These are phyloP conservation scores for Tylopilus balloui DNA, from an alignment of 768 basidiomycete genomes.

Conservation along the genomic window DNA sequence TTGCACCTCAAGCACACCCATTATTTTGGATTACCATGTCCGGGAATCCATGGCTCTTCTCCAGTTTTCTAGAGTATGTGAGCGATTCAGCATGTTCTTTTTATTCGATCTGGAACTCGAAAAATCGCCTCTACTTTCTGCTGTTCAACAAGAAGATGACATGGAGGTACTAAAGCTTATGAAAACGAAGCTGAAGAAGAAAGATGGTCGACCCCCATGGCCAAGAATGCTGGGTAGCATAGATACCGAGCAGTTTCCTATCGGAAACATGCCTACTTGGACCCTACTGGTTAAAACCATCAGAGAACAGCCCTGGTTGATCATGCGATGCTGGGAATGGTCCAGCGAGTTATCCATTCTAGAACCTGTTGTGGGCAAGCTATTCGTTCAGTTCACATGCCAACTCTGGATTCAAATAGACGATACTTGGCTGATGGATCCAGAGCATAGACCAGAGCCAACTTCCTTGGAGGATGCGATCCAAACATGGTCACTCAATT, in stretches of 20 bases:
- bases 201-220: background rate
- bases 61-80: background rate
- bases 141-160: constrained; percentile 2
- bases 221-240: background rate
- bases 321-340: background rate
- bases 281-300: background rate
- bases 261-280: background rate
- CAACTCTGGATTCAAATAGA: background rate
- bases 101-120: background rate
- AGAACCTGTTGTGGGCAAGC: background rate
- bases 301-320: background rate
- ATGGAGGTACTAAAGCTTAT: background rate
- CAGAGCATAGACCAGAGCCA: background rate
- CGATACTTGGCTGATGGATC: background rate
- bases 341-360: background rate
- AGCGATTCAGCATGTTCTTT: constrained; percentile 8
- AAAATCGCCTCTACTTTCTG: background rate
- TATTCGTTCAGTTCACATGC: background rate
- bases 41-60: constrained; percentile 10
- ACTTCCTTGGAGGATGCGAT: background rate
- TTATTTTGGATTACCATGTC: constrained; percentile 8
- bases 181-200: background rate
- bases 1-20: constrained; percentile 2
- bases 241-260: background rate
- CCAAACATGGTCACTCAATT: background rate